Conservation (phyloP, 352 stramenopile species). For the Globisporangium recalcitrans region DNA sequence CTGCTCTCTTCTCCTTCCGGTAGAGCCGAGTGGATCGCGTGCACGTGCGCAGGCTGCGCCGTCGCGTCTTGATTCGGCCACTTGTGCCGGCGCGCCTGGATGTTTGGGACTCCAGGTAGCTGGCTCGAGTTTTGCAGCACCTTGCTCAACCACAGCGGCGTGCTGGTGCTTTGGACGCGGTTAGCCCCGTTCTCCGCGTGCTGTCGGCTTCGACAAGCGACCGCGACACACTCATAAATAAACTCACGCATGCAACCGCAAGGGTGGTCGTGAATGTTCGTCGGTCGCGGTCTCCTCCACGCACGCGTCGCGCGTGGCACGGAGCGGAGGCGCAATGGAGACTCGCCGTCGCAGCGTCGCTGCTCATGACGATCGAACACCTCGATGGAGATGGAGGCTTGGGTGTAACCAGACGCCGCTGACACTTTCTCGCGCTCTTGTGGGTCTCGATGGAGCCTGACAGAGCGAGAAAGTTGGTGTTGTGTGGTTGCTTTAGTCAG, state of each 20-base stretch:
- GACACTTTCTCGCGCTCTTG: neutral
- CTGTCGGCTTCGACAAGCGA: neutral
- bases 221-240: neutral
- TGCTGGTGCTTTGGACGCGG: neutral
- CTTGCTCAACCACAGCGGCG: slow-evolving; percentile 14
- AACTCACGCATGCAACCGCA: neutral
- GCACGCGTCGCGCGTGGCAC: neutral
- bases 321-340: neutral
- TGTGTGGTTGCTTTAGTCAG: neutral
- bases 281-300: too few species aligned
- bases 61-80: neutral
- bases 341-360: neutral
- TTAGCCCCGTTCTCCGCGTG: neutral
- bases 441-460: neutral
- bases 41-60: slow-evolving; percentile 1
- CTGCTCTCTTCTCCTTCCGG: neutral
- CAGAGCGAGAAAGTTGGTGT: neutral
- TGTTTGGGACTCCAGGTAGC: neutral
- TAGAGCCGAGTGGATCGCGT: slow-evolving; percentile 10
- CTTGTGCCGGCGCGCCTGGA: slow-evolving; percentile 8
- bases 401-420: too few species aligned
- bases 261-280: neutral
- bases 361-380: neutral
- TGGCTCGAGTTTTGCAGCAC: neutral
- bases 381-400: neutral